Conservation (phyloP, 495 filamentous ascomycete species). For the Emericellopsis terricola region DNA sequence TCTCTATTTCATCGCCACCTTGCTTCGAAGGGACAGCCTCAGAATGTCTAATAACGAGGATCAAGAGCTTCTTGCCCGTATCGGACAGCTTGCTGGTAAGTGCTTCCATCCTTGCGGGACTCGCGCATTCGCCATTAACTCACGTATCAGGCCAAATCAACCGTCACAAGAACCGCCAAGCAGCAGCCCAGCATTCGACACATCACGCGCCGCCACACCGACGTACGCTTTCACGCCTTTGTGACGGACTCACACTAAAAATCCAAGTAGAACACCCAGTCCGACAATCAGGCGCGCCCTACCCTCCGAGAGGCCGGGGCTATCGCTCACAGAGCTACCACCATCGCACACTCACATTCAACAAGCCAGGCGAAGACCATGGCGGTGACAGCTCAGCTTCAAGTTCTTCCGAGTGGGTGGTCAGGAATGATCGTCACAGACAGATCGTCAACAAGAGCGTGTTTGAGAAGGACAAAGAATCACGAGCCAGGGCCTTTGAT, state of each 20-base stretch:
- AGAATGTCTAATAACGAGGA: too few species aligned
- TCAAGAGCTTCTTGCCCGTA: conserved; percentile 56
- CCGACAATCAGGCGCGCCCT: conserved; percentile 1
- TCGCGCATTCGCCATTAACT: conserved; percentile 4
- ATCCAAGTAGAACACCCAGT: too few species aligned
- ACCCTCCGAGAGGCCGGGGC: conserved; percentile 10
- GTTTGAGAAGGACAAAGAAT: conserved; percentile 57
- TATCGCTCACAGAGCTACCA: conserved; percentile 33
- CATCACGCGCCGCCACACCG: conserved; percentile 4
- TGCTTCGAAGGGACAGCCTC: too few species aligned
- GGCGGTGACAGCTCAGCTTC: conserved; percentile 8
- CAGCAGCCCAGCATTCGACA: too few species aligned
- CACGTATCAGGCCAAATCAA: conserved; percentile 53
- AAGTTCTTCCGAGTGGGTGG: conserved; percentile 38
- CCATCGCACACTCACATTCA: conserved; percentile 58
- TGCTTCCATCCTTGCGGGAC: conserved; percentile 3
- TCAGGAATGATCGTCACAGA: conserved; percentile 67
- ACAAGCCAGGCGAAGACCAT: conserved; percentile 18
- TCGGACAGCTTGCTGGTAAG: conserved; percentile 58
- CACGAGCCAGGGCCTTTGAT: conserved; percentile 57
- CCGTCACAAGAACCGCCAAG: conserved; percentile 52
- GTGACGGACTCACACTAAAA: too few species aligned
- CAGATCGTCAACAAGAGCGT: conserved; percentile 76
- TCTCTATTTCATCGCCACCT: too few species aligned
- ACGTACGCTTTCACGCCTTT: too few species aligned